A percentile compares a stretch with the other conserved stretches of the same genome.
phyloP scores from a whole-genome alignment of 1,284 basidiomycete species.

The Hymenochaete sp. region DNA sequence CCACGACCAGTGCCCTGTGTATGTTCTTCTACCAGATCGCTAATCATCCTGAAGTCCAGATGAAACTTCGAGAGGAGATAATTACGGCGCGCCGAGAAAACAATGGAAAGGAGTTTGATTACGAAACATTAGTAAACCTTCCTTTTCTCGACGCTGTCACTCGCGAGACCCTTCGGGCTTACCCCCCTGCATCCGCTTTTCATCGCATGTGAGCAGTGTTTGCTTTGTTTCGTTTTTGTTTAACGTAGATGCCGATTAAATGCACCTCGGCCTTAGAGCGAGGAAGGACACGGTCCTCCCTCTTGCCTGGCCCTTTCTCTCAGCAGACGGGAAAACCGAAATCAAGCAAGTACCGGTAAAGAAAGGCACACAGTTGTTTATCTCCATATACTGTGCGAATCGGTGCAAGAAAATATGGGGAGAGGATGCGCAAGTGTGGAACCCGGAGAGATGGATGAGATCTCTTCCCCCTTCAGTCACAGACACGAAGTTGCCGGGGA shows the following conservation, averaged over 20 bases:
- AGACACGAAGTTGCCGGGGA: slow-evolving; percentile 11
- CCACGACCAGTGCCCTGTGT: slow-evolving; percentile 24
- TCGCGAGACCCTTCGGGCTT: slow-evolving; percentile 31
- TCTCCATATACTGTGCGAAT: slow-evolving; percentile 12
- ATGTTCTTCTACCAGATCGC: slow-evolving; percentile 25
- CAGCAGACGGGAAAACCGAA: slow-evolving; percentile 10
- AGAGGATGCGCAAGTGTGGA: slow-evolving; percentile 15
- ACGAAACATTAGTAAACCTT: slow-evolving; percentile 28
- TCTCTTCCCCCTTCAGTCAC: slow-evolving; percentile 9
- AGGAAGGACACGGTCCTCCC: slow-evolving; percentile 12
- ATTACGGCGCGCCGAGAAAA: slow-evolving; percentile 18
- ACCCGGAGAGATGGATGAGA: slow-evolving; percentile 15
- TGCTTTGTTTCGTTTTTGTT: slow-evolving; percentile 1
- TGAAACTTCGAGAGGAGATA: slow-evolving; percentile 25
- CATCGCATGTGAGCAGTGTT: slow-evolving; percentile 9
- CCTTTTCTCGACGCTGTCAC: slow-evolving; percentile 33
- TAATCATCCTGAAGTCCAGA: slow-evolving; percentile 22
- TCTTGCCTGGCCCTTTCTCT: slow-evolving; percentile 6
- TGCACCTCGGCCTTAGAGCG: slow-evolving; percentile 18
- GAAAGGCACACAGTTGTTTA: slow-evolving; percentile 9
- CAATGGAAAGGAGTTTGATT: slow-evolving; percentile 25
- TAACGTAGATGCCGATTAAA: not conserved
- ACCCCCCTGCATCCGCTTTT: slow-evolving; percentile 23
- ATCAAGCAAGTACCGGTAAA: slow-evolving; percentile 10
- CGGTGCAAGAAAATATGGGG: slow-evolving; percentile 15